Base-by-base conservation (phyloP, 495 filamentous ascomycete species). In the Penicillium robsamsonii region DNA sequence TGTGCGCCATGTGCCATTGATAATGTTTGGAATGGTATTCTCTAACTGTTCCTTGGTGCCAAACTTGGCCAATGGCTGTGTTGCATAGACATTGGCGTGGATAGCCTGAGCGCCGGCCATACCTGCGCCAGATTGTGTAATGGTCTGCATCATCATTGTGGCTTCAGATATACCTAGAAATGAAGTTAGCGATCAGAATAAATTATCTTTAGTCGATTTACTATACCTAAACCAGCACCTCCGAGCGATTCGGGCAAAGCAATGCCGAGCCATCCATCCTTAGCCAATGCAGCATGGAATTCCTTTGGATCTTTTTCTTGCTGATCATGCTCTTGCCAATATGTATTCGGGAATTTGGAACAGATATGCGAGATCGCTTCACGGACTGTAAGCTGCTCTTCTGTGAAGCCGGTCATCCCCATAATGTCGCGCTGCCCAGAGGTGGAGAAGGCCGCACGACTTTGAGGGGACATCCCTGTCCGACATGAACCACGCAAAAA, bases 131-230 rank as follows among this genome's bases (percentile, higher is more conserved):
- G 82, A 84, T 72, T 90, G 87, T 18, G 87, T 79, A 55, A 92
- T 90, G 18, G 87, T 89, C 59, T 92, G 89, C 75, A 92, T 80
- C 87, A 92, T 90, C 82, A 91, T 88, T 2, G 87, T 90, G 6
- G 89, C 89, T 65, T 92, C 89, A 17, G 85, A 87, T 47, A 92
- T 90, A 5, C 75, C 75, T 78, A 22, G 37, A 7, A 29, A 0
- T 29, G 18, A 2, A 3, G 15, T 56, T 33, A 45, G 50, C 2
- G 4, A 9, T 35, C 0, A 31, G 13, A 5, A 10, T 82, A 60
- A 85, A 79, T 57, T 81, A 64, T 79, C 83, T 81, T 22, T 22
- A 22, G 22, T 22, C 2, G 22, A 22, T 22, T 7, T 5, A 35
- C 81, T 61, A 83, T 87, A 64, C 88, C 89, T 40, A 94, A 71